Base-by-base conservation (phyloP, 2,329 filamentous ascomycete genomes). In the Microdochium trichocladiopsis region DNA sequence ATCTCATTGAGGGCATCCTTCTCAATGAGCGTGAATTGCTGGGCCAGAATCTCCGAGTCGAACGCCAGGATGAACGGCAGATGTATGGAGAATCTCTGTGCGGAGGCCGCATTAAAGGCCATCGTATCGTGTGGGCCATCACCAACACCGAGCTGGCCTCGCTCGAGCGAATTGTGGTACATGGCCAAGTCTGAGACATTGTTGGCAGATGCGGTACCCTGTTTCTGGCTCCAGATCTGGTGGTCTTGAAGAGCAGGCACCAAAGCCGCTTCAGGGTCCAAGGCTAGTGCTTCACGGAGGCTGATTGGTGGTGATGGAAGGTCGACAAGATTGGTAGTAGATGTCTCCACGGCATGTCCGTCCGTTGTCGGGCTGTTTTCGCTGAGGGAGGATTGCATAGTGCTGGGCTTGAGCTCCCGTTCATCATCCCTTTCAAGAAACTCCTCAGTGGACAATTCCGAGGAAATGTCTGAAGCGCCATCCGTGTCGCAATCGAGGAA, bases 1-100 rank as follows among this genome's bases (percentile, higher is more conserved):
- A 94, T 88, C 66, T 93, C 89, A 59, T 90, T 88, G 22, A 94
- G 74, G 1, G 88, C 89, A 63, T 93, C 89, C 66, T 93, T 92
- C 63, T 94, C 89, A 48, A 94, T 89, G 31, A 94, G 77, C 0
- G 88, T 93, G 59, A 94, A 89, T 60, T 94, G 89, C 66, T 92
- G 86, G 2, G 89, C 89, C 24, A 94, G 76, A 2, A 86, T 74
- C 58, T 90, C 84, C 5, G 89, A 90, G 61, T 91, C 87, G 59
- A 91, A 92, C 0, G 87, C 87, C 23, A 94, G 74, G 52, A 91
- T 85, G 66, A 94, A 94, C 0, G 89, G 89, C 33, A 93, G 69
- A 66, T 94, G 89, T 3, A 77, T 67, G 12, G 59, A 59, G 6
- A 68, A 57, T 21, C 58, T 60, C 23, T 64, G 64, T 8, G 63